Conservation (phyloP, 371 early-diverging fungal species). For the Circinella minor region DNA sequence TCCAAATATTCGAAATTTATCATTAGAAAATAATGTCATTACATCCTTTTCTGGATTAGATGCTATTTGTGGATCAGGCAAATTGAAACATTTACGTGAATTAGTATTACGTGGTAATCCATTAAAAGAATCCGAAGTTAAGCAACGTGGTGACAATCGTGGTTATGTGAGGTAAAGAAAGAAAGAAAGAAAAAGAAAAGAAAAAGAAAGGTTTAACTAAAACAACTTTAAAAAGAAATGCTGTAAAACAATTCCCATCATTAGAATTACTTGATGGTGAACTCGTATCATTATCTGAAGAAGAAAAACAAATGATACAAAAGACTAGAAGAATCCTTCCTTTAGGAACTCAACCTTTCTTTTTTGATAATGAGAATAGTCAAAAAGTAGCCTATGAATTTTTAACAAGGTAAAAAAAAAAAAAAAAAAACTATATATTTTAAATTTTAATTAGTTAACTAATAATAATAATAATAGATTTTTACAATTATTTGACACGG, state of each 20-base stretch:
- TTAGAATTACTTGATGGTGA: constrained; percentile 54
- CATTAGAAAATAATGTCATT: constrained; percentile 60
- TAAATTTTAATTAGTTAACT: no score
- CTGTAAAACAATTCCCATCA: constrained; percentile 58
- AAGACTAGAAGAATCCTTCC: constrained; percentile 38
- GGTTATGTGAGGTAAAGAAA: constrained; percentile 30
- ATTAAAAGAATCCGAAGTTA: constrained; percentile 47
- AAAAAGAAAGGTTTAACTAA: background rate
- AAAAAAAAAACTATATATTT: no score
- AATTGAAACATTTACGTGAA: constrained; percentile 53
- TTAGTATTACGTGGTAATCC: constrained; percentile 60
- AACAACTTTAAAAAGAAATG: constrained; percentile 18
- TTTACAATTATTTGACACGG: constrained; percentile 34
- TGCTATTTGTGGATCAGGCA: constrained; percentile 54
- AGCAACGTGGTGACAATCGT: constrained; percentile 51
- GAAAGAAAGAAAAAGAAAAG: background rate
- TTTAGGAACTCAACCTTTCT: constrained; percentile 27
- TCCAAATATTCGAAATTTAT: constrained; percentile 61
- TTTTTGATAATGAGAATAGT: constrained; percentile 42
- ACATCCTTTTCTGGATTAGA: constrained; percentile 51
- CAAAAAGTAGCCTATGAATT: constrained; percentile 34
- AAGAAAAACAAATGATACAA: constrained; percentile 31
- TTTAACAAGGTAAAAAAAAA: constrained; percentile 21
- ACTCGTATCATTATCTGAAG: constrained; percentile 29
- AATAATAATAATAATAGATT: constrained; percentile 7